Base-by-base conservation (phyloP, 352 stramenopile genomes). In the Pythium pectinolyticum region DNA sequence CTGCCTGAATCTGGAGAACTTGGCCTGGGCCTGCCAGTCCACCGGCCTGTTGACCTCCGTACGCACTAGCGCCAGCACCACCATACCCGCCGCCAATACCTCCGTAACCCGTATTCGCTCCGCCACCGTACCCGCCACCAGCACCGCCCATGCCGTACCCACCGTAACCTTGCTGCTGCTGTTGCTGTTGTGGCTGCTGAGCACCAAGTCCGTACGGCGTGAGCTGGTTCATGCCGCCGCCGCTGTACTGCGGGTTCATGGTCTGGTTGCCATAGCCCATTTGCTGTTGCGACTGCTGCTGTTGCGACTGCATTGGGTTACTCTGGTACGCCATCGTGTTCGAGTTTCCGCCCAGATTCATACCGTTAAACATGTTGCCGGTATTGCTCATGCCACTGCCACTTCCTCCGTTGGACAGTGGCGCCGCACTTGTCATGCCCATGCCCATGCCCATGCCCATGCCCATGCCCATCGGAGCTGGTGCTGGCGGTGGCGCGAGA, bases 1-100 rank as follows among this genome's bases (percentile, higher is more conserved):
- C 56, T 3, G 80, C 78, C 68, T 93, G 84, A 40, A 93, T 84
- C 64, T 93, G 84, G 34, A 93, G 70, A 68, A 88, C 77, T 49
- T 82, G 75, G 1, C 82, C 75, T 1, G 81, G 84, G 17, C 80
- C 84, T 17, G 78, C 71, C 40, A 89, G 67, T 50, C 77, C 66
- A 45, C 71, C 75, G 31, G 59, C 63, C 35, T 56, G 41, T 20
- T 35, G 27, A 47, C 28, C 57, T 32, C 50, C 68, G 55, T 75
- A 85, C 50, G 72, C 72, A 14, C 70, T 34, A 20, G 39, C 61
- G n/a, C n/a, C n/a, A n/a, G 24, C 49, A 31, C 41, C 41, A n/a
- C 41, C 59, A 22, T 46, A 57, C 0, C 45, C 54, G 30, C 52
- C 61, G 59, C 56, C 69, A 57, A 73, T 70, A 34, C 66, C 58